Evolutionary conservation across 2,329 filamentous ascomycete genomes (phyloP).

Genomic region (Pestalotiopsis sp.): DNA sequence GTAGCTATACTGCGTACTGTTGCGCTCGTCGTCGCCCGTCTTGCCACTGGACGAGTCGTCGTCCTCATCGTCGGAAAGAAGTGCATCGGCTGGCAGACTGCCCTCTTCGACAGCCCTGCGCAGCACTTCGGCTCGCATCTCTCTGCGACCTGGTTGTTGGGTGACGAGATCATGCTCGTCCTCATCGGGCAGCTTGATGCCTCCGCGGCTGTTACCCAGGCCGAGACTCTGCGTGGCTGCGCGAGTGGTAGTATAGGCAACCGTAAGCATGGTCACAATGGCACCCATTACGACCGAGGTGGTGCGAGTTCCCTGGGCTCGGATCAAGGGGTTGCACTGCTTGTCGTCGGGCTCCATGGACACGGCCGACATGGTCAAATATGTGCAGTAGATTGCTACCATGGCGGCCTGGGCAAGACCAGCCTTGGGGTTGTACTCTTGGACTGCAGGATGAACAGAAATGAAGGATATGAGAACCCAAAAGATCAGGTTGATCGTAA

Average conservation of each 20-base stretch:
- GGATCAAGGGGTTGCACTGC: conserved; percentile 89
- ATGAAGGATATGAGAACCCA: conserved; percentile 80
- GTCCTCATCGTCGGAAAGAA: conserved; percentile 69
- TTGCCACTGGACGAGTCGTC: conserved; percentile 66
- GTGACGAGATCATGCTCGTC: conserved; percentile 90
- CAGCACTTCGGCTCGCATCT: conserved; percentile 92
- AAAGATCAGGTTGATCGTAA: conserved; percentile 89
- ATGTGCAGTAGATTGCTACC: conserved; percentile 97
- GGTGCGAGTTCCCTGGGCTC: conserved; percentile 82
- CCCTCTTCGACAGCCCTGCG: conserved; percentile 91
- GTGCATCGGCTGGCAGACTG: conserved; percentile 85
- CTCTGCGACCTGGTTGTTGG: conserved; percentile 80
- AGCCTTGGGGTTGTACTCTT: conserved; percentile 90
- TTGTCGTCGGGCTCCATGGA: conserved; percentile 97
- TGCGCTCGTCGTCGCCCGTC: conserved; percentile 84
- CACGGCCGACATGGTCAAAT: conserved; percentile 96
- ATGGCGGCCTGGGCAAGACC: conserved; percentile 97
- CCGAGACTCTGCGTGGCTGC: conserved; percentile 90
- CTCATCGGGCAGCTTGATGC: conserved; percentile 65
- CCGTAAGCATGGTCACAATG: conserved; percentile 93
- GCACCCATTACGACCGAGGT: conserved; percentile 92
- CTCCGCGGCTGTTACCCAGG: conserved; percentile 62
- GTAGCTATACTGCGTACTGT: conserved; percentile 94
- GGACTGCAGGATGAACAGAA: conserved; percentile 87
- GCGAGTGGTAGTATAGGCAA: conserved; percentile 95